Evolutionary conservation across 75 land plant genomes (phyloP), one percentile per base, ranked within the genome.

Genomic region (Pinus tabuliformis): DNA sequence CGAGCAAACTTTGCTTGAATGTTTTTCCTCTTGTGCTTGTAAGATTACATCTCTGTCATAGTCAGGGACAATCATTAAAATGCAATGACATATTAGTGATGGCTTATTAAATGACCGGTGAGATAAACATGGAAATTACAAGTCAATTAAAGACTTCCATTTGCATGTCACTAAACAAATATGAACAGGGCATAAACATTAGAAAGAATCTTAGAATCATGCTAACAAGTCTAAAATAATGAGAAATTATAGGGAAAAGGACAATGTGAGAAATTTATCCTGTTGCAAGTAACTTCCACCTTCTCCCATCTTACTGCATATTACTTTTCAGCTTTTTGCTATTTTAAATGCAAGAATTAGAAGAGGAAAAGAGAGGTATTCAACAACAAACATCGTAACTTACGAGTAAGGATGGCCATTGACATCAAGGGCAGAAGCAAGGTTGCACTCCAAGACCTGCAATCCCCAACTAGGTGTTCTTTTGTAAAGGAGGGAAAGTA

Each of bases 1-100:
- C 9, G 57, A 72, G 73, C 89, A 86, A 16, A 21, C 82, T 76
- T 81, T 81, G 12, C 20, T 1, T 18, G 20, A 16, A 18, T 20
- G 36, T 68, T 71, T 76, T 68, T 79, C 56, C 59, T 56, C 59
- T 62, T 87, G 77, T 33, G 90, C 85, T 87, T 86, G 86, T 78
- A 94, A 76, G 65, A 83, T 85, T 16, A 88, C 72, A 56, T 94
- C 94, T 72, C 97, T 94, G 94, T 73, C 75, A 61, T 21, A 5
- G 37, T 2, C 8, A 20, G 64, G 39, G 59, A 77, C 58, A n/a
- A 75, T 58, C 39, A 28, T 70, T 54, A 75, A 61, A 58, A 54
- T 30, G 15, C 11, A 65, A 65, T 65, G 18, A 28, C 6, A 18
- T 21, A 16, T 65, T 21, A 65, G 70, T 26, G 30, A 20, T 59